phyloP scores from a whole-genome alignment of 495 filamentous ascomycete genomes.

The Lentithecium fluviatile region DNA sequence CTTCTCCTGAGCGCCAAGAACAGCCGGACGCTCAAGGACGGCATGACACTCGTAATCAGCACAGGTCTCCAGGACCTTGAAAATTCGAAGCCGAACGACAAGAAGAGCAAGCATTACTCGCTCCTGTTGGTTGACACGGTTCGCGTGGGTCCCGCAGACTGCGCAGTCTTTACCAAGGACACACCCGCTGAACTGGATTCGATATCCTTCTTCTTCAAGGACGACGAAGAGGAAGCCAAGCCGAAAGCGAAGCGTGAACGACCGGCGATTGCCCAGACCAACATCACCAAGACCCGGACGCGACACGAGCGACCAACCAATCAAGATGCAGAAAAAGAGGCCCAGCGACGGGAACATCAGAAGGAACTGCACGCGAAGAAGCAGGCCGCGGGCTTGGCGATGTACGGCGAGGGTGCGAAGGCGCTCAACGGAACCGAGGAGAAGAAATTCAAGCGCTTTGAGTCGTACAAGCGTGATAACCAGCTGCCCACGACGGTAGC shows the following conservation, averaged over 20 bases:
- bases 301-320: constrained; percentile 85
- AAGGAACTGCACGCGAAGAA: constrained; percentile 85
- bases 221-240: constrained; percentile 56
- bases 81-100: constrained; percentile 78
- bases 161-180: constrained; percentile 88
- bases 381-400: constrained; percentile 78
- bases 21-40: constrained; percentile 76
- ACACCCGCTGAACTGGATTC: constrained; percentile 87
- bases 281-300: constrained; percentile 89
- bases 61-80: constrained; percentile 85
- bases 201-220: constrained; percentile 92
- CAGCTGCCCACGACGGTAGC: constrained; percentile 81
- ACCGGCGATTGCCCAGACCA: constrained; percentile 79
- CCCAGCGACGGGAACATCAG: constrained; percentile 84
- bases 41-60: constrained; percentile 91
- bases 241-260: constrained; percentile 82
- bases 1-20: constrained; percentile 84
- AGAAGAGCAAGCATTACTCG: constrained; percentile 82
- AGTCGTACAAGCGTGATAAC: constrained; percentile 98
- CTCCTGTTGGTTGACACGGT: constrained; percentile 91
- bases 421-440: constrained; percentile 85
- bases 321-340: constrained; percentile 85
- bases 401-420: constrained; percentile 75
- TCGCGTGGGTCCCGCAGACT: constrained; percentile 72
- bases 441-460: constrained; percentile 97